A percentile compares a stretch with the other conserved stretches of the same genome.
These are phyloP conservation scores for Hericium coralloides DNA, from an alignment of 768 basidiomycete species.

Conservation along the genomic window DNA sequence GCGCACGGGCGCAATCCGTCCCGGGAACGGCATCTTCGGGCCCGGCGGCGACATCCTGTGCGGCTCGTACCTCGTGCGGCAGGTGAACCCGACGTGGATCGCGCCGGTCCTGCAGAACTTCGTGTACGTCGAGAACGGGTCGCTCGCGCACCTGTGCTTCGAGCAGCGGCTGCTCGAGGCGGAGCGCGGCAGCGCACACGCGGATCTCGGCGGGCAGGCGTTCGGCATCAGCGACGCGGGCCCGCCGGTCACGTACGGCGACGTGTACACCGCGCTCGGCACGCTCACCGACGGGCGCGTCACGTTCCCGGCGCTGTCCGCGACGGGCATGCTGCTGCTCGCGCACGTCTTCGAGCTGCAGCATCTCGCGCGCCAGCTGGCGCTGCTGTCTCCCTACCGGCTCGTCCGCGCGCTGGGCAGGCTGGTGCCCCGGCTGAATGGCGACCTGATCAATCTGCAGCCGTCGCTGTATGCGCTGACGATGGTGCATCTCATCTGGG, in stretches of 20 bases:
- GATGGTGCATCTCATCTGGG: conserved; percentile 28
- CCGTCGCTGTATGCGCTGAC: conserved; percentile 29
- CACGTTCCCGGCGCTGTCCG: conserved; percentile 45
- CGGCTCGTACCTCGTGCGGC: conserved; percentile 52
- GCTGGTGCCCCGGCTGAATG: conserved; percentile 18
- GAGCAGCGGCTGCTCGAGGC: conserved; percentile 60
- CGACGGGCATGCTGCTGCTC: conserved; percentile 57
- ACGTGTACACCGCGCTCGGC: conserved; percentile 46
- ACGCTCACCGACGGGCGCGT: conserved; percentile 51
- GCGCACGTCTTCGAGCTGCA: conserved; percentile 49
- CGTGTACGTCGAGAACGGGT: conserved; percentile 70
- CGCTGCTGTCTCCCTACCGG: conserved; percentile 24
- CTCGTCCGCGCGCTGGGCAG: conserved; percentile 24
- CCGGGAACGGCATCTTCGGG: conserved; percentile 70
- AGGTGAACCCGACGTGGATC: conserved; percentile 57
- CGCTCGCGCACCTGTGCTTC: conserved; percentile 62
- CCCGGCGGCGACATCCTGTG: conserved; percentile 66
- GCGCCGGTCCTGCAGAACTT: conserved; percentile 50
- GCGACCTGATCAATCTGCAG: conserved; percentile 29
- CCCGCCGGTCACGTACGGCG: conserved; percentile 52
- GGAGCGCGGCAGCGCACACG: conserved; percentile 26
- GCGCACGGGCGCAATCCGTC: conserved; percentile 68
- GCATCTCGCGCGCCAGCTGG: conserved; percentile 37
- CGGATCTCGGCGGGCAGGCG: conserved; percentile 67
- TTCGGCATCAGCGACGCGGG: conserved; percentile 63